A percentile compares a stretch with the other conserved stretches of the same genome.
Evolutionary conservation across 1,284 basidiomycete genomes (phyloP).

Genomic region (Cutaneotrichosporon sp.): DNA sequence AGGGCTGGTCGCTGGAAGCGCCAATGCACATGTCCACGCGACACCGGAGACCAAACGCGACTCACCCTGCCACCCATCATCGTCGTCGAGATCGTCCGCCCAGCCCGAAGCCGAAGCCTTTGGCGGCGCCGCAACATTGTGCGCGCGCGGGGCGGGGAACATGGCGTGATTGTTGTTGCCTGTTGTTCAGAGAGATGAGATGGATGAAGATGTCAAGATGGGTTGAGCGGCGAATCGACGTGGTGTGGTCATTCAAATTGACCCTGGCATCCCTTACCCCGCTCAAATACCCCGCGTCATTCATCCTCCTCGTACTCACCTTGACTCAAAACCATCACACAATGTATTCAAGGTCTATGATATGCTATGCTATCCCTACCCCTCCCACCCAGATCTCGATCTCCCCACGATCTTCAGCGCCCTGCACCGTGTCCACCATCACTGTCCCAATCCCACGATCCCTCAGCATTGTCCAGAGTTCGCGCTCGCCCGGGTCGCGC

Average conservation of each 20-base stretch:
- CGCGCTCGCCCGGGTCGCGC: constrained; percentile 68
- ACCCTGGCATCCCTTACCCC: constrained; percentile 1
- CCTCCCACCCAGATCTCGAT: constrained; percentile 70
- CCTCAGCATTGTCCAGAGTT: constrained; percentile 65
- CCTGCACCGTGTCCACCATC: constrained; percentile 59
- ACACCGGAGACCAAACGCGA: constrained; percentile 18
- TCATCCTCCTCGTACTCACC: background rate
- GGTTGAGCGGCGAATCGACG: constrained; percentile 12
- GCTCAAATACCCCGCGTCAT: constrained; percentile 1
- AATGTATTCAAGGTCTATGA: background rate
- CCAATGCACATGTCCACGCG: background rate
- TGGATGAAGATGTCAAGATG: background rate
- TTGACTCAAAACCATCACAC: background rate
- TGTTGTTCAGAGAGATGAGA: background rate
- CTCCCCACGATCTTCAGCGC: constrained; percentile 56
- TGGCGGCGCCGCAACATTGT: constrained; percentile 15
- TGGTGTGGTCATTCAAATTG: background rate
- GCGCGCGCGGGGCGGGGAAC: constrained; percentile 31
- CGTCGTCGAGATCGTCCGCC: constrained; percentile 49
- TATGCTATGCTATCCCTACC: constrained; percentile 5
- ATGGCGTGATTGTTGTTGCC: constrained; percentile 15
- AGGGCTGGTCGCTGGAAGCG: background rate
- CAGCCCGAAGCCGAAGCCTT: constrained; percentile 32
- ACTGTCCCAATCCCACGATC: constrained; percentile 44
- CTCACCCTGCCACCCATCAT: constrained; percentile 52